phyloP scores from a whole-genome alignment of 2,329 filamentous ascomycete species.

The Epichloe festucae region DNA sequence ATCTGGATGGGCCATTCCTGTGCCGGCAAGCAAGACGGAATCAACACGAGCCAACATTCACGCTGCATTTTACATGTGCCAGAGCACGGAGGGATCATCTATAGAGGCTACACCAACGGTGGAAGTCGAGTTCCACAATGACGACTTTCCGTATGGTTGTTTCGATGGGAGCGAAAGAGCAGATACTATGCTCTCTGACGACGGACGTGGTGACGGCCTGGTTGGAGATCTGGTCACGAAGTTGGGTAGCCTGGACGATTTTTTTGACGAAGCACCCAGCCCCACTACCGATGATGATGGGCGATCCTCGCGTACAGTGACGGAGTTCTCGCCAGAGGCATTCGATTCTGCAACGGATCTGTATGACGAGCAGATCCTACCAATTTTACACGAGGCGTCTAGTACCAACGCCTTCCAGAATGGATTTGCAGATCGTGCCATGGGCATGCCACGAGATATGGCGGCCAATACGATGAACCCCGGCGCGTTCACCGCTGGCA shows the following conservation, averaged over 20 bases:
- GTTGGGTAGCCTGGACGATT: slow-evolving; percentile 67
- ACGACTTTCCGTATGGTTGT: slow-evolving; percentile 75
- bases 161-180: slow-evolving; percentile 61
- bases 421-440: slow-evolving; percentile 65
- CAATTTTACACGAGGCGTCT: slow-evolving; percentile 76
- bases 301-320: slow-evolving; percentile 48
- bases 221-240: slow-evolving; percentile 67
- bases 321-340: slow-evolving; percentile 50
- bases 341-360: slow-evolving; percentile 67
- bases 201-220: slow-evolving; percentile 56
- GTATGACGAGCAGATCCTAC: slow-evolving; percentile 86
- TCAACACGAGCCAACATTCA: slow-evolving; percentile 86
- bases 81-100: slow-evolving; percentile 46
- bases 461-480: slow-evolving; percentile 51
- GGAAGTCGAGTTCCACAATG: slow-evolving; percentile 83
- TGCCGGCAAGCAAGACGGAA: slow-evolving; percentile 80
- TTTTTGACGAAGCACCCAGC: slow-evolving; percentile 59
- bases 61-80: slow-evolving; percentile 89
- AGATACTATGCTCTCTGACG: slow-evolving; percentile 88
- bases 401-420: slow-evolving; percentile 77
- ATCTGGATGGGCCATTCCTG: slow-evolving; percentile 89
- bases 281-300: slow-evolving; percentile 46
- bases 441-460: slow-evolving; percentile 45
- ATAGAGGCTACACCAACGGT: slow-evolving; percentile 57
- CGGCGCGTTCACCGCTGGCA: slow-evolving; percentile 37